A percentile compares a stretch with the other conserved stretches of the same genome.
Conservation (phyloP, 345 rosid species). For the Hibiscus tridactylites region DNA sequence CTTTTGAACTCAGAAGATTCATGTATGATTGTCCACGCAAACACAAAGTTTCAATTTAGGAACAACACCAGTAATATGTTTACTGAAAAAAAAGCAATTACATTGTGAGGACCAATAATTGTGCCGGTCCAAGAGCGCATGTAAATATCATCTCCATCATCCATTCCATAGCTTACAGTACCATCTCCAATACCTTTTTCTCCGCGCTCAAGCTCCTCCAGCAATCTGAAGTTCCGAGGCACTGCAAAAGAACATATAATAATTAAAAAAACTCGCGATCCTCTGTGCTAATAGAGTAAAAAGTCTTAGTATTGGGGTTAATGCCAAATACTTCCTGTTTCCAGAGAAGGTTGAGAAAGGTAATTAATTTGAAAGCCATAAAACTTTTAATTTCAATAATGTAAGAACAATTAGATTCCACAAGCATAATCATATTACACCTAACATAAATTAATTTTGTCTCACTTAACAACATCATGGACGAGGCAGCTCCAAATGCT, state of each 20-base stretch:
- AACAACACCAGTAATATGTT: not conserved
- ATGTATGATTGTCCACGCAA: not conserved
- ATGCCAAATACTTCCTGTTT: not conserved
- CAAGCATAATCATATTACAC: not conserved
- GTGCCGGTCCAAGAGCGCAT: slow-evolving; percentile 97
- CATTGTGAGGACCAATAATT: slow-evolving; percentile 85
- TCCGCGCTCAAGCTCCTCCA: slow-evolving; percentile 90
- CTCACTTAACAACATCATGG: not conserved
- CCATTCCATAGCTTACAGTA: slow-evolving; percentile 90
- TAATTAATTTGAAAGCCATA: not conserved
- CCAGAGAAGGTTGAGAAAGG: not conserved
- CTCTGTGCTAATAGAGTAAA: not conserved
- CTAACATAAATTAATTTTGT: no score
- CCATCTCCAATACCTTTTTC: slow-evolving; percentile 92
- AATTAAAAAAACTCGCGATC: not conserved
- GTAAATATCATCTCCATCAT: slow-evolving; percentile 80
- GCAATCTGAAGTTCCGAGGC: slow-evolving; percentile 73
- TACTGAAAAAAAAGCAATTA: slow-evolving; percentile 26
- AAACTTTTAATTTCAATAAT: not conserved
- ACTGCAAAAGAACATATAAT: slow-evolving; percentile 28
- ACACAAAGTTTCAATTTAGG: not conserved
- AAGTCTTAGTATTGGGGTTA: not conserved
- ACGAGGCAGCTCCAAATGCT: not conserved
- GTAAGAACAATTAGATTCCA: not conserved
- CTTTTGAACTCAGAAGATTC: slow-evolving; percentile 1